Percentiles rank a stretch among this genome's conserved stretches.
phyloP scores from a whole-genome alignment of 2,329 filamentous ascomycete species.

The Exserohilum rostratum region DNA sequence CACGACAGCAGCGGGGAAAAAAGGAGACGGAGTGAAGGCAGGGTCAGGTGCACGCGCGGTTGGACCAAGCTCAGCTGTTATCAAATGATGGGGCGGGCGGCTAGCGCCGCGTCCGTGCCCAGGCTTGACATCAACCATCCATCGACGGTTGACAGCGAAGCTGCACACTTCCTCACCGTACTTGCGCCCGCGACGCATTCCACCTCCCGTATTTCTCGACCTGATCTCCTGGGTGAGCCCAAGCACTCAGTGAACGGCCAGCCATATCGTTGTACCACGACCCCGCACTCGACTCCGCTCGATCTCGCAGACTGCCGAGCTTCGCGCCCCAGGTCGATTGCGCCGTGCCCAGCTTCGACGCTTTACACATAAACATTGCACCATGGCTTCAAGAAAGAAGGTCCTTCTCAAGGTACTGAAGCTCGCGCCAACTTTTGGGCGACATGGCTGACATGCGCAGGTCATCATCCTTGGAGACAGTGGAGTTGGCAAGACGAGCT shows the following conservation, averaged over 20 bases:
- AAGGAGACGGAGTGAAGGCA: conserved; percentile 3
- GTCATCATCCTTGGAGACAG: conserved; percentile 99
- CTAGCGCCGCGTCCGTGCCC: conserved; percentile 10
- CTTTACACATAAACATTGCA: conserved; percentile 13
- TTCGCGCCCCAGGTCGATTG: conserved; percentile 11
- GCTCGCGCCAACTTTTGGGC: neutral
- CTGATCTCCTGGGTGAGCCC: neutral
- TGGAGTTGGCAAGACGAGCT: conserved; percentile 97
- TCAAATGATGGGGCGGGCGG: conserved; percentile 7
- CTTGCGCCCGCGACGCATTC: conserved; percentile 3
- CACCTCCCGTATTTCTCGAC: neutral
- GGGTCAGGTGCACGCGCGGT: conserved; percentile 7
- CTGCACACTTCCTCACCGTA: conserved; percentile 12
- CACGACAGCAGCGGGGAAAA: neutral
- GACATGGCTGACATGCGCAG: conserved; percentile 55
- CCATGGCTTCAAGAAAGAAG: conserved; percentile 68
- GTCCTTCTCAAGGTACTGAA: conserved; percentile 79
- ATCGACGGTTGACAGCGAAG: conserved; percentile 12
- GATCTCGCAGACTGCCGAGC: conserved; percentile 6
- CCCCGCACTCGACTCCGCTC: conserved; percentile 6
- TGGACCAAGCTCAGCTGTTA: conserved; percentile 5
- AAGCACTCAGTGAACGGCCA: neutral
- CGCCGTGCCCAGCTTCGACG: conserved; percentile 7
- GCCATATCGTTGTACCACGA: neutral
- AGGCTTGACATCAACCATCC: conserved; percentile 14